Conservation (phyloP, 495 filamentous ascomycete genomes). For the Aspergillus ellipticus region DNA sequence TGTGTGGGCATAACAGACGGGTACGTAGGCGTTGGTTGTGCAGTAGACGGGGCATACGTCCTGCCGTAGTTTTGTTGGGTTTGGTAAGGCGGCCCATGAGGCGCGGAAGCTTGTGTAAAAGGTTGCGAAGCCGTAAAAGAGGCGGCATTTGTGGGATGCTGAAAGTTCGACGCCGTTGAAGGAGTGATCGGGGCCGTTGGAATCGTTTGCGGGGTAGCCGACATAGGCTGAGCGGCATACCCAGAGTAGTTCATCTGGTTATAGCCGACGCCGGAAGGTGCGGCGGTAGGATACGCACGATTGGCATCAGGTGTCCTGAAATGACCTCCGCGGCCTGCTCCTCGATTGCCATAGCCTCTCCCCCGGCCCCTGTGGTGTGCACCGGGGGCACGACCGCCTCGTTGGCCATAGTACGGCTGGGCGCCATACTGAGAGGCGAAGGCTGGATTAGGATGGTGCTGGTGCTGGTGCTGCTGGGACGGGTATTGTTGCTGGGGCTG, state of each 20-base stretch:
- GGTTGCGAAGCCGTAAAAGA: slow-evolving; percentile 27
- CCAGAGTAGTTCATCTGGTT: slow-evolving; percentile 30
- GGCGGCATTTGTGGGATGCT: slow-evolving; percentile 21
- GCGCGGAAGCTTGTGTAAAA: slow-evolving; percentile 18
- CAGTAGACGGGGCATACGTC: slow-evolving; percentile 20
- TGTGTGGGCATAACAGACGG: slow-evolving; percentile 20
- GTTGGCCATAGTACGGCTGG: slow-evolving; percentile 22
- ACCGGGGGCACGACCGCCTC: slow-evolving; percentile 27
- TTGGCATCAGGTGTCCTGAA: slow-evolving; percentile 32
- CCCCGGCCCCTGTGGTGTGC: slow-evolving; percentile 39
- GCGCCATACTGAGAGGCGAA: slow-evolving; percentile 32
- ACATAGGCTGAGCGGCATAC: slow-evolving; percentile 28
- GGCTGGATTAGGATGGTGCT: slow-evolving; percentile 16
- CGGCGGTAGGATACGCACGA: slow-evolving; percentile 18
- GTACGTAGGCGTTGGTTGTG: slow-evolving; percentile 26
- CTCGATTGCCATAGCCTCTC: slow-evolving; percentile 46
- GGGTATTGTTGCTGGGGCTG: slow-evolving; percentile 22
- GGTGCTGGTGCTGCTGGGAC: slow-evolving; percentile 13
- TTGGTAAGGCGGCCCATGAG: slow-evolving; percentile 26
- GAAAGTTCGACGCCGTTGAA: slow-evolving; percentile 22
- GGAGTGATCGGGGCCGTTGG: slow-evolving; percentile 27
- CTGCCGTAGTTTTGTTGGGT: slow-evolving; percentile 29
- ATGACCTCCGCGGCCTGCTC: slow-evolving; percentile 50
- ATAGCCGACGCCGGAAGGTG: slow-evolving; percentile 24
- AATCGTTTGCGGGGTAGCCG: slow-evolving; percentile 22